Evolutionary conservation across 768 basidiomycete species (phyloP).

Genomic region (Ramaria sp.): DNA sequence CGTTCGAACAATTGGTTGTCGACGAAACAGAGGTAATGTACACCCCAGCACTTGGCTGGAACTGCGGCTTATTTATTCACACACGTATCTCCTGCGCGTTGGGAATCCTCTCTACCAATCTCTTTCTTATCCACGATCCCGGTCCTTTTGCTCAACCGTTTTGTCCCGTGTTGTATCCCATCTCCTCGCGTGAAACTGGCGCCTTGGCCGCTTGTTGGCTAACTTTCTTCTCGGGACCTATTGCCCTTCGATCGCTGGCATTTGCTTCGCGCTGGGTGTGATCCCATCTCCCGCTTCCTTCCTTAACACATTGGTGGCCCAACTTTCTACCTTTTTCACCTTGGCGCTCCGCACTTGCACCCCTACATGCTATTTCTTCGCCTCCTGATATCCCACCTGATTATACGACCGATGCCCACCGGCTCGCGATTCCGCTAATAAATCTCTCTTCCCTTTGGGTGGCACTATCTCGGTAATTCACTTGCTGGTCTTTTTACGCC

Average conservation of each 20-base stretch:
- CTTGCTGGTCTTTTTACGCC: not conserved
- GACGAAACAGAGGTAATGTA: not conserved
- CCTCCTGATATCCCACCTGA: not conserved
- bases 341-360: not conserved
- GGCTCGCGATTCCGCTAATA: not conserved
- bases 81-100: not conserved
- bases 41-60: not conserved
- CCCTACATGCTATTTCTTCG: not conserved
- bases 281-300: constrained; percentile 3
- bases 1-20: no score
- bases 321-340: not conserved
- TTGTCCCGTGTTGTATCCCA: not conserved
- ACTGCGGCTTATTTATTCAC: not conserved
- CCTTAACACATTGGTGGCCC: not conserved
- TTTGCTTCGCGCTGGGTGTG: constrained; percentile 1
- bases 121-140: not conserved
- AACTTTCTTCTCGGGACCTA: not conserved
- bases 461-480: not conserved
- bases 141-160: not conserved
- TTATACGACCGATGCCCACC: not conserved
- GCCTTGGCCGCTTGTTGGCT: not conserved
- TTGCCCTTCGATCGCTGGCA: not conserved
- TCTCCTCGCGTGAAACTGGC: not conserved
- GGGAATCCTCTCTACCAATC: not conserved
- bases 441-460: not conserved